A percentile compares a stretch with the other conserved stretches of the same genome.
These are phyloP conservation scores for Suillus subluteus DNA, from an alignment of 768 basidiomycete species.

Conservation along the genomic window DNA sequence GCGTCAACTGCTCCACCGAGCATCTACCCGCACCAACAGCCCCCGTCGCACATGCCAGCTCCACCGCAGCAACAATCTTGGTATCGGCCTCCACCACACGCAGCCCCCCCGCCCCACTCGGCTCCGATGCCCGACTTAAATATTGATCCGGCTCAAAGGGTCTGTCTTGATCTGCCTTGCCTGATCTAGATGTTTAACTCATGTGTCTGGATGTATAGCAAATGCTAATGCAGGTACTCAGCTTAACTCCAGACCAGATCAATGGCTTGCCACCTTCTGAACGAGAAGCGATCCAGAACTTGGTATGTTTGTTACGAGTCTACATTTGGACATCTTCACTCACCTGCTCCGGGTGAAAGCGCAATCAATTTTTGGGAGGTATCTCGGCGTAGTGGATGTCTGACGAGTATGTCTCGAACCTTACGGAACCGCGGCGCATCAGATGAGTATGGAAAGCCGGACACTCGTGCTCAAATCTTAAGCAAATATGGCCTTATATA, in stretches of 20 bases:
- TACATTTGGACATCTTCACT: not conserved
- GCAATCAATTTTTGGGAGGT: constrained; percentile 40
- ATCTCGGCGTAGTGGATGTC: constrained; percentile 26
- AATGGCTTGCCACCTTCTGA: constrained; percentile 79
- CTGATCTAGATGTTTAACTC: constrained; percentile 18
- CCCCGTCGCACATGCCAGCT: constrained; percentile 31
- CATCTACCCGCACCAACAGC: constrained; percentile 33
- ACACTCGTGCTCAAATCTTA: no score
- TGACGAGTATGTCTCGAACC: not conserved
- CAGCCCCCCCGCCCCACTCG: constrained; percentile 31
- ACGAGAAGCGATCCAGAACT: constrained; percentile 74
- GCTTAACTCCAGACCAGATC: constrained; percentile 82
- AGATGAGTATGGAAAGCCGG: no score
- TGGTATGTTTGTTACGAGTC: constrained; percentile 57
- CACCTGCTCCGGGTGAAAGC: constrained; percentile 21
- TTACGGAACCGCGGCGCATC: not conserved
- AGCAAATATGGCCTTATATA: no score
- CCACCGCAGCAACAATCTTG: constrained; percentile 32
- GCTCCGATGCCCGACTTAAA: constrained; percentile 37
- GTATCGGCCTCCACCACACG: constrained; percentile 28
- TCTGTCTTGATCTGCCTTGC: constrained; percentile 31
- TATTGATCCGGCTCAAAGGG: constrained; percentile 57
- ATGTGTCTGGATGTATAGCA: constrained; percentile 44
- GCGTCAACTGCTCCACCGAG: constrained; percentile 22
- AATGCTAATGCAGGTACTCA: constrained; percentile 87